Base-by-base conservation (phyloP, 805 yeast genomes). In the Blastobotrys parvus region DNA sequence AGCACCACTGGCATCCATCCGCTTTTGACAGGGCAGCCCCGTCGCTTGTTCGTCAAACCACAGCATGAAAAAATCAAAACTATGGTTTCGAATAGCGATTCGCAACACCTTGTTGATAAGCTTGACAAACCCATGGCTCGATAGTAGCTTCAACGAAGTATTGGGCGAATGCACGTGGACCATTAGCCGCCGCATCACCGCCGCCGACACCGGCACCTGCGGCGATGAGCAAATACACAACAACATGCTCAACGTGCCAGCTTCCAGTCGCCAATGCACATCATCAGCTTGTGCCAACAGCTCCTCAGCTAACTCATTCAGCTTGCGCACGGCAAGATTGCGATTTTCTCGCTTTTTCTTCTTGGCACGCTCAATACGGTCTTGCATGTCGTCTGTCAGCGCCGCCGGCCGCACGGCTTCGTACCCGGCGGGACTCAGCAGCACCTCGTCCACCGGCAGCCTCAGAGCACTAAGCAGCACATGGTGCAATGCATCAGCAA, bases 71-170 rank as follows among this genome's bases (percentile, higher is more conserved):
- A 41, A 69, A 2, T 59, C 53, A 31, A 74, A 52, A 46, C 77
- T 68, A 53, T 85, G 73, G 1, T 66, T 71, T 44, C 62, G 67
- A 3, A 62, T 58, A 2, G 78, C 75, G 17, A 74, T 60, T 0
- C 65, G 55, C 22, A 69, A 61, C 4, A 76, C 50, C 43, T 75
- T 73, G 44, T 67, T 66, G 19, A 77, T 56, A 3, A 80, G 49
- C n/a, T 73, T 69, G 2, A 80, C 67, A 23, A 82, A 56, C 16
- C 87, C 81, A 41, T 74, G 75, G 45, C 80, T 61, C 16, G 83
- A 79, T 30, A 76, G 58, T 43, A 78, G 70, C 1, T 84, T 68
- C 36, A 85, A 62, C 1, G 71, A 62, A 0, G 95, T 95, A 58
- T 86, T 94, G 18, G 75, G 46, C 40, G 50, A 44, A 17, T 60